A percentile compares a stretch with the other conserved stretches of the same genome.
Conservation (phyloP, 768 basidiomycete genomes). For the Naganishia vishniacii region DNA sequence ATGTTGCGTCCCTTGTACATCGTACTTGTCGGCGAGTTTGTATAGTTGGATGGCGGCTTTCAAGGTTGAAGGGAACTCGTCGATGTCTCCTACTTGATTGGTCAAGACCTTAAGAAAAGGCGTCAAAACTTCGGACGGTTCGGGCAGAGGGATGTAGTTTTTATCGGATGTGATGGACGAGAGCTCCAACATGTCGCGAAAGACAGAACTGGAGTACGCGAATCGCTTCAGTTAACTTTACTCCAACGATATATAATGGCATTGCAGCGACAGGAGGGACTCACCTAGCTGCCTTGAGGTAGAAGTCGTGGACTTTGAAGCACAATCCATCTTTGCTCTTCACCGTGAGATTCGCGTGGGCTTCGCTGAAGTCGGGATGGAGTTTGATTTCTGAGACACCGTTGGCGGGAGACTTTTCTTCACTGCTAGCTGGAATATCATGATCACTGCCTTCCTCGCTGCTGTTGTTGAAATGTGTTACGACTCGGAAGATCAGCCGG, state of each 20-base stretch:
- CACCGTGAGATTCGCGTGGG: background rate
- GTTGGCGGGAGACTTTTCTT: too few species aligned
- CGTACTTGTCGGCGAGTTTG: background rate
- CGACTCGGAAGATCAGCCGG: too few species aligned
- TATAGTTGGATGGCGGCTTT: background rate
- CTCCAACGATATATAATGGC: too few species aligned
- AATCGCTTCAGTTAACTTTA: background rate
- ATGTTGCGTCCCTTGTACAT: background rate
- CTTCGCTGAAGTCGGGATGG: background rate
- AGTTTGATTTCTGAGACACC: too few species aligned
- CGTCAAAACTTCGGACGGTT: background rate
- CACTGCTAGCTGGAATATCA: too few species aligned
- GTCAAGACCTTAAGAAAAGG: background rate
- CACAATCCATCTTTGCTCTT: background rate
- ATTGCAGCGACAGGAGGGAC: background rate
- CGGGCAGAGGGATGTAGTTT: background rate
- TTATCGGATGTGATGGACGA: background rate
- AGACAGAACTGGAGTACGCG: background rate
- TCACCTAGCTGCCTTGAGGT: background rate
- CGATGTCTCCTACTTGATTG: background rate
- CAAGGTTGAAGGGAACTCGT: background rate
- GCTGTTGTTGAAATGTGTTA: too few species aligned
- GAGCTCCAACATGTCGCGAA: background rate
- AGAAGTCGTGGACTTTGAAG: background rate
- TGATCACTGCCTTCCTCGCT: too few species aligned